phyloP scores from a whole-genome alignment of 129 eudicot species.

The Flaveria sonorensis region DNA sequence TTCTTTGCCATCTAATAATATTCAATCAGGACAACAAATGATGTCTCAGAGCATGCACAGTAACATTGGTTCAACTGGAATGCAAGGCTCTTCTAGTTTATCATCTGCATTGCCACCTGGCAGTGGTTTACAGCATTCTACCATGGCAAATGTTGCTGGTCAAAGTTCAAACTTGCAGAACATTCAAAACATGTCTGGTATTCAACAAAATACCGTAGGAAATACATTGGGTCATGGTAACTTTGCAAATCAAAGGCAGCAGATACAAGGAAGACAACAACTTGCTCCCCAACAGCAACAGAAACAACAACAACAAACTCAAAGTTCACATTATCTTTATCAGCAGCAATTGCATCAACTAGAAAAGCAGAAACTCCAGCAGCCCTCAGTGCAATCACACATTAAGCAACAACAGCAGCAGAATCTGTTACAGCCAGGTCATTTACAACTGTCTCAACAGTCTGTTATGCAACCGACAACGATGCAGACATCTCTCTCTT shows the following conservation, averaged over 20 bases:
- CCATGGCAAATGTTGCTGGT: constrained; percentile 59
- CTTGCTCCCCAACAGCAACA: constrained; percentile 69
- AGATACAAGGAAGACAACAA: constrained; percentile 75
- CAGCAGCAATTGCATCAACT: constrained; percentile 74
- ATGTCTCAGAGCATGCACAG: constrained; percentile 51
- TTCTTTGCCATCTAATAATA: constrained; percentile 41
- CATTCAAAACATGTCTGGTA: constrained; percentile 60
- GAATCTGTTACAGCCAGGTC: constrained; percentile 53
- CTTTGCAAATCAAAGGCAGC: constrained; percentile 72
- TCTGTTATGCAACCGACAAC: constrained; percentile 61
- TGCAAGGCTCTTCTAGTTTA: constrained; percentile 69
- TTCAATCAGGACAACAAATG: constrained; percentile 51
- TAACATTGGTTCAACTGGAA: constrained; percentile 50
- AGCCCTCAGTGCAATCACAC: constrained; percentile 62
- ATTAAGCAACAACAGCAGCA: constrained; percentile 66
- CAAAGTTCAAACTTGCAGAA: constrained; percentile 77
- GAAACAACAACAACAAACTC: constrained; percentile 50
- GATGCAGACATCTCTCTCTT: constrained; percentile 61
- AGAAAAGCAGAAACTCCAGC: constrained; percentile 47
- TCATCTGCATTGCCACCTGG: constrained; percentile 57
- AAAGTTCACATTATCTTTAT: constrained; percentile 54
- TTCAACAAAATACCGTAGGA: constrained; percentile 62
- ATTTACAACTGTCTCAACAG: constrained; percentile 54
- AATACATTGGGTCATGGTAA: constrained; percentile 64
- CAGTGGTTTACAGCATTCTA: constrained; percentile 59